Percentiles rank a stretch among this genome's conserved stretches.
These are phyloP conservation scores for Brassica juncea DNA, from an alignment of 345 rosid species.

Conservation along the genomic window DNA sequence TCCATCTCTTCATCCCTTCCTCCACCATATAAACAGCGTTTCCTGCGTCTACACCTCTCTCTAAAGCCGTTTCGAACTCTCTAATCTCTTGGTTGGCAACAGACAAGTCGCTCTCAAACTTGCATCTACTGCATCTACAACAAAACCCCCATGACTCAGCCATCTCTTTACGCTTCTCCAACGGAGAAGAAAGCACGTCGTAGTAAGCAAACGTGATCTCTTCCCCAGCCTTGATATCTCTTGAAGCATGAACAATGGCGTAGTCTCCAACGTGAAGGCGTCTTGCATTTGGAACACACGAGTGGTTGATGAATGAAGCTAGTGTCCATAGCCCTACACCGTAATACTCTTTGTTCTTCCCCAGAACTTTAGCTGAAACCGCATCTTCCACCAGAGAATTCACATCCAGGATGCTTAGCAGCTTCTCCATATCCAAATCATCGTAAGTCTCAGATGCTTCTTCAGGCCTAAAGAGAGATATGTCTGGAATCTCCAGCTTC, in stretches of 20 bases:
- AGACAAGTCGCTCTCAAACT: constrained; percentile 52
- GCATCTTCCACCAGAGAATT: constrained; percentile 85
- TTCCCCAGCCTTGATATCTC: constrained; percentile 79
- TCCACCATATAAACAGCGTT: constrained; percentile 54
- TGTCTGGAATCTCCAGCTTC: constrained; percentile 56
- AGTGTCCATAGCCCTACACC: constrained; percentile 79
- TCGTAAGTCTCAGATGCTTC: constrained; percentile 27
- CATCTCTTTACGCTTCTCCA: constrained; percentile 62
- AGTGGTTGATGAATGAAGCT: constrained; percentile 85
- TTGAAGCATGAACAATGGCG: constrained; percentile 63
- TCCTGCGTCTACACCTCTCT: constrained; percentile 64
- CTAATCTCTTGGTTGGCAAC: constrained; percentile 51
- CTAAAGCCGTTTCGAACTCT: constrained; percentile 58
- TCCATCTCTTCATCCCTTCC: constrained; percentile 73
- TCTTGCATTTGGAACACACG: constrained; percentile 73
- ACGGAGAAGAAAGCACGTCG: constrained; percentile 51
- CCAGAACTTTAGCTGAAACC: constrained; percentile 69
- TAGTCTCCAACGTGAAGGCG: constrained; percentile 76
- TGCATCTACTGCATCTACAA: constrained; percentile 71
- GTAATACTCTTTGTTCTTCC: constrained; percentile 72
- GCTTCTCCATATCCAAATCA: constrained; percentile 44
- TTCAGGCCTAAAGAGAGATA: constrained; percentile 59
- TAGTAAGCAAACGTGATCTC: constrained; percentile 78
- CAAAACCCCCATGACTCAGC: constrained; percentile 71
- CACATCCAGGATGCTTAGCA: constrained; percentile 79